Conservation (phyloP, 2,329 filamentous ascomycete species). For the Fusarium sp. region DNA sequence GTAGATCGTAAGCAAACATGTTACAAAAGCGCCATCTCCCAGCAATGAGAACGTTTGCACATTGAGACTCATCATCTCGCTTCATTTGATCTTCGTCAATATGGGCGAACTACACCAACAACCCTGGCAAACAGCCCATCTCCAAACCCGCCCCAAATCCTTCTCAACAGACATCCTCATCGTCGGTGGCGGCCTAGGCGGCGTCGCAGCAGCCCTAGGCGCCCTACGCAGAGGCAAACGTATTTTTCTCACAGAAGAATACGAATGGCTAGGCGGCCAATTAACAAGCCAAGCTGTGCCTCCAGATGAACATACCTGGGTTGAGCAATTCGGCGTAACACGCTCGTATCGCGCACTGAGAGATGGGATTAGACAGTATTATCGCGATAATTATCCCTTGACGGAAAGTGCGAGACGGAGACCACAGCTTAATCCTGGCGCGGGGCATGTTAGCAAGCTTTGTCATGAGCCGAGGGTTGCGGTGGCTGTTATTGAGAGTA, state of each 20-base stretch:
- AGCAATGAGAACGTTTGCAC: not conserved
- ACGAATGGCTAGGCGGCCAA: conserved; percentile 47
- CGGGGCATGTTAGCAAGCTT: conserved; percentile 47
- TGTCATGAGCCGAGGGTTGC: conserved; percentile 47
- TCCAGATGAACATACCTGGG: conserved; percentile 47
- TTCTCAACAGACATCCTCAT: conserved; percentile 44
- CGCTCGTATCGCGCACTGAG: conserved; percentile 43
- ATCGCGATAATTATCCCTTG: conserved; percentile 44
- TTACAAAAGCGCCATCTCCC: conserved; percentile 4
- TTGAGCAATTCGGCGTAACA: conserved; percentile 47
- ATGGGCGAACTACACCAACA: conserved; percentile 24
- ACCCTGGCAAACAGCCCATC: conserved; percentile 19
- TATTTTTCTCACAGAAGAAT: conserved; percentile 46
- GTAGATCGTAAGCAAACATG: not conserved
- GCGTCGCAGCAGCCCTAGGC: conserved; percentile 46
- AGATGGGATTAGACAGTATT: conserved; percentile 44
- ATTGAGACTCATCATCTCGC: not conserved
- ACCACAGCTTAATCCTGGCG: conserved; percentile 45
- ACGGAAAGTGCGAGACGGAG: conserved; percentile 42
- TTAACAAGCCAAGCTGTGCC: conserved; percentile 47
- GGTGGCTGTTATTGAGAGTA: conserved; percentile 44
- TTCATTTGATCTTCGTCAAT: not conserved
- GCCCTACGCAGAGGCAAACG: conserved; percentile 40
- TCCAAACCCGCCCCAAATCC: not conserved
- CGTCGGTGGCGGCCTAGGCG: conserved; percentile 43